These are phyloP conservation scores for Chenopodium formosanum DNA, from an alignment of 148 eudicot genomes.

Conservation along the genomic window DNA sequence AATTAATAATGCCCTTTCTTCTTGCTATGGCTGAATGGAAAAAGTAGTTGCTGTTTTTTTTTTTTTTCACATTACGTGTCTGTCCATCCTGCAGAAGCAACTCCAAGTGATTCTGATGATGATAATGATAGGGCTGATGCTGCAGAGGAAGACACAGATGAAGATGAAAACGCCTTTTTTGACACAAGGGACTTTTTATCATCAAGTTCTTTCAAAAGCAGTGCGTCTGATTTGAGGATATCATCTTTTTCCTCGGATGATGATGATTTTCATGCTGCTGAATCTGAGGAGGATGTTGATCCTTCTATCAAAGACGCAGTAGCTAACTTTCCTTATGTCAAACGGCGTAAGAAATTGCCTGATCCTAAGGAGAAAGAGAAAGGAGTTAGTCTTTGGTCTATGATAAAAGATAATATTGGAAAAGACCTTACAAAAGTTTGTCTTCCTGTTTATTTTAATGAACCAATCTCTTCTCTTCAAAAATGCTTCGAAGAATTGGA, in stretches of 20 bases:
- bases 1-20: background rate
- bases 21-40: background rate
- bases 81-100: conserved; percentile 44
- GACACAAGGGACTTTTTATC: conserved; percentile 76
- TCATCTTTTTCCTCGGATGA: conserved; percentile 75
- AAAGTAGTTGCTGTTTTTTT: background rate
- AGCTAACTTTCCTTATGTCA: conserved; percentile 48
- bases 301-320: conserved; percentile 54
- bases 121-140: conserved; percentile 71
- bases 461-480: conserved; percentile 79
- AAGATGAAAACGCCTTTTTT: conserved; percentile 64
- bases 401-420: conserved; percentile 87
- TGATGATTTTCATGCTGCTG: conserved; percentile 41
- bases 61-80: background rate
- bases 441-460: conserved; percentile 83
- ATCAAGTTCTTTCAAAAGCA: conserved; percentile 71
- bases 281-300: conserved; percentile 52
- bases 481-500: conserved; percentile 84
- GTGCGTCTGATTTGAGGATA: conserved; percentile 54
- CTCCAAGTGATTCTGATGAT: conserved; percentile 71
- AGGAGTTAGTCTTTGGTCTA: conserved; percentile 83
- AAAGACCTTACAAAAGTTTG: conserved; percentile 88
- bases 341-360: conserved; percentile 76
- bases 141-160: conserved; percentile 81
- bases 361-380: conserved; percentile 82